Conservation (phyloP, 148 eudicot genomes). For the Diospyros kaki region DNA sequence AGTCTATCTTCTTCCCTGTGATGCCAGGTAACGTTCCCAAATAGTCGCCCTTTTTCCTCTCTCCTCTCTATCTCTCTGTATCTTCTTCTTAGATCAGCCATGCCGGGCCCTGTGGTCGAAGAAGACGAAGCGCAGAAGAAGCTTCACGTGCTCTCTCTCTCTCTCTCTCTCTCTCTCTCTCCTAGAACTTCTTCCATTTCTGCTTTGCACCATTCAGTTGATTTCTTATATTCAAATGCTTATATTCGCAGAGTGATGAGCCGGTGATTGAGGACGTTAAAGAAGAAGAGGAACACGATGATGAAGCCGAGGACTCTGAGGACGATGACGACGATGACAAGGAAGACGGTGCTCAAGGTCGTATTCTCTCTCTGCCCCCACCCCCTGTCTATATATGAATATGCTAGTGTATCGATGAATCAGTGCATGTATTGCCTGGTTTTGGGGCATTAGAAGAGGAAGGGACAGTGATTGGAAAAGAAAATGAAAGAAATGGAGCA, state of each 20-base stretch:
- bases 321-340: slow-evolving; percentile 59
- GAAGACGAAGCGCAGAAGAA: slow-evolving; percentile 25
- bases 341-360: slow-evolving; percentile 41
- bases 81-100: slow-evolving; percentile 5
- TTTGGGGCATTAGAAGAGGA: too few relatives aligned
- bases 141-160: slow-evolving; percentile 17
- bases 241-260: slow-evolving; percentile 18
- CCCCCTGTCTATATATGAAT: neutral
- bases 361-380: neutral
- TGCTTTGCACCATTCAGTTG: neutral
- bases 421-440: neutral
- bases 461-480: too few relatives aligned
- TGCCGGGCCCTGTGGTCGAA: slow-evolving; percentile 70
- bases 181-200: neutral
- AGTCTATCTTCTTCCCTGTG: neutral
- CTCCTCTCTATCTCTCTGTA: neutral
- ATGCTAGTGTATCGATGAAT: neutral
- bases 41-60: neutral
- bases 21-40: neutral
- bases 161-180: neutral
- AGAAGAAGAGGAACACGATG: slow-evolving; percentile 36
- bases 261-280: slow-evolving; percentile 40
- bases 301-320: slow-evolving; percentile 12
- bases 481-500: too few relatives aligned
- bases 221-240: neutral